Conservation (phyloP, 192 early-diverging fungal genomes). For the Pilobolus umbonatus region DNA sequence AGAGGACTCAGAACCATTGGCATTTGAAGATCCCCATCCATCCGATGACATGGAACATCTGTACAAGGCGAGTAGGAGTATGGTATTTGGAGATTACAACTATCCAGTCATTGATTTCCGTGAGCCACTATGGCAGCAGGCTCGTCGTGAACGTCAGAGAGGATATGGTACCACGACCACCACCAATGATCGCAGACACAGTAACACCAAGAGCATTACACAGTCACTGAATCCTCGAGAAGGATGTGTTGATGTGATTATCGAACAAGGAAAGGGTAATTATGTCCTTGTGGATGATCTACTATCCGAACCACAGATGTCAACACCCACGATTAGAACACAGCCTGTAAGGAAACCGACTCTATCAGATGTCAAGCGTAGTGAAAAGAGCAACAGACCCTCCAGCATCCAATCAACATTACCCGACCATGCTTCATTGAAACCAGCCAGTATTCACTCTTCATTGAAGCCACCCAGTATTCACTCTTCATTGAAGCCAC, state of each 20-base stretch:
- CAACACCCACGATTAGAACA: not conserved
- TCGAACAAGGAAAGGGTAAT: conserved; percentile 17
- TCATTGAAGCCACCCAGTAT: not conserved
- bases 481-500: too few relatives aligned
- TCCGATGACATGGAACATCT: conserved; percentile 39
- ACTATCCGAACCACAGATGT: not conserved
- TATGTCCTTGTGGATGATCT: conserved; percentile 11
- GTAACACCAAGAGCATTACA: too few relatives aligned
- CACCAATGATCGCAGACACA: not conserved
- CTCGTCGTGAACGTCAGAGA: conserved; percentile 3
- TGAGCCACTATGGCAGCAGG: conserved; percentile 27
- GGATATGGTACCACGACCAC: conserved; percentile 11
- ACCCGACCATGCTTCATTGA: not conserved
- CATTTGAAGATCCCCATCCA: conserved; percentile 34
- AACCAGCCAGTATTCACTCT: not conserved
- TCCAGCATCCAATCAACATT: too few relatives aligned
- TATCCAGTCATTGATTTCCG: conserved; percentile 46
- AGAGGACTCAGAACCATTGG: conserved; percentile 18
- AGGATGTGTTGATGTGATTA: conserved; percentile 21
- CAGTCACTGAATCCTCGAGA: not conserved
- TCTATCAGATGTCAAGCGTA: not conserved
- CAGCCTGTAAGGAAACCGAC: conserved; percentile 9
- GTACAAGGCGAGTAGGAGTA: conserved; percentile 35
- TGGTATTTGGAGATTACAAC: conserved; percentile 52
- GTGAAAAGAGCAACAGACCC: too few relatives aligned